A percentile compares a stretch with the other conserved stretches of the same genome.
phyloP scores from a whole-genome alignment of 805 yeast genomes.

The Lachancea fermentati region DNA sequence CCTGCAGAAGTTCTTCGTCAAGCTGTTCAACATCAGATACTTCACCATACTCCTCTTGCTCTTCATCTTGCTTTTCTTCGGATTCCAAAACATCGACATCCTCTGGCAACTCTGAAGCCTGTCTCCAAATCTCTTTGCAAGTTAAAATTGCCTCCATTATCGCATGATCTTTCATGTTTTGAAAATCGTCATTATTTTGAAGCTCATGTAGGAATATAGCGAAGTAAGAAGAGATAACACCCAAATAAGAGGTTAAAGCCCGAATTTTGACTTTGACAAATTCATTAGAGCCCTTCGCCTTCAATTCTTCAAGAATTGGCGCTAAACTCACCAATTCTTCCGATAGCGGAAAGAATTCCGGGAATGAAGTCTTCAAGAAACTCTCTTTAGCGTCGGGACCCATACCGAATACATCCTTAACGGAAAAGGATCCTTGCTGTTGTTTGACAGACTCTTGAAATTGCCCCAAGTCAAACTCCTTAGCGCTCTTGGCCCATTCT shows the following conservation, averaged over 20 bases:
- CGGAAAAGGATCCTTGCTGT: constrained; percentile 32
- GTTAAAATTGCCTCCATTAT: constrained; percentile 83
- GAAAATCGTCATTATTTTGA: constrained; percentile 47
- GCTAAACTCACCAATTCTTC: constrained; percentile 49
- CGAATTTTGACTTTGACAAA: constrained; percentile 47
- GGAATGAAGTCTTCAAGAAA: constrained; percentile 58
- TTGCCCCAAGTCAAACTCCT: constrained; percentile 40
- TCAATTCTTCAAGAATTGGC: constrained; percentile 38
- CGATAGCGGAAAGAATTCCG: constrained; percentile 77
- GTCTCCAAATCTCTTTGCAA: constrained; percentile 85
- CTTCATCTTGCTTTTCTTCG: constrained; percentile 24
- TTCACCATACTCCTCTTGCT: constrained; percentile 28
- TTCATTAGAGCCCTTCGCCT: constrained; percentile 29
- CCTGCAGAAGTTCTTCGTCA: constrained; percentile 20
- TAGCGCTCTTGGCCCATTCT: constrained; percentile 68
- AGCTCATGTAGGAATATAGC: constrained; percentile 62
- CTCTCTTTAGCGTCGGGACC: constrained; percentile 48
- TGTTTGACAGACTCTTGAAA: constrained; percentile 27
- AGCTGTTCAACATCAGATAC: constrained; percentile 13
- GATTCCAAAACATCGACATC: constrained; percentile 18
- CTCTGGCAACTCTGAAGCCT: constrained; percentile 53
- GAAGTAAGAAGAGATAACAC: constrained; percentile 72
- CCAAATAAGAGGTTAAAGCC: constrained; percentile 75
- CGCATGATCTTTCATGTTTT: constrained; percentile 75
- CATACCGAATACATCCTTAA: constrained; percentile 43